phyloP scores from a whole-genome alignment of 108 stramenopile species.

The Cylindrotheca fusiformis region DNA sequence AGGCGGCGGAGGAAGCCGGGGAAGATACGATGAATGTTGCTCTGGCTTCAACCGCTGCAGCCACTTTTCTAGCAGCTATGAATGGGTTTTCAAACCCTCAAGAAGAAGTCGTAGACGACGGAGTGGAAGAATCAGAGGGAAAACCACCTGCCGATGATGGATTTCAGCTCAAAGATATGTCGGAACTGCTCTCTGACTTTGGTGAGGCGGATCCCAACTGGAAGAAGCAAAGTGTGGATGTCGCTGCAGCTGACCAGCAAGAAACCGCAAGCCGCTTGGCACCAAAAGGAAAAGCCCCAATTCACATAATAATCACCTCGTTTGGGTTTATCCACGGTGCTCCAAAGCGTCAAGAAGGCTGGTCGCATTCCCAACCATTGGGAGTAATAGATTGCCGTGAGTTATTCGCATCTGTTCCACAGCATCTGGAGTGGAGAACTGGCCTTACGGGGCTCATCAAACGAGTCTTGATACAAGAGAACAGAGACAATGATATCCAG shows the following conservation, averaged over 20 bases:
- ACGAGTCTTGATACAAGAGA: slow-evolving; percentile 31
- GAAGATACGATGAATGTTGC: slow-evolving; percentile 28
- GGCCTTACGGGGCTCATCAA: slow-evolving; percentile 71
- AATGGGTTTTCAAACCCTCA: slow-evolving; percentile 1
- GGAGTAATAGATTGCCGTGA: slow-evolving; percentile 60
- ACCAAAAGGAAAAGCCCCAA: slow-evolving; percentile 64
- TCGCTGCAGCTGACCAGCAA: not conserved
- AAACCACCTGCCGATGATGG: not conserved
- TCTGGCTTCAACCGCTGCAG: slow-evolving; percentile 30
- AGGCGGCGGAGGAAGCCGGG: slow-evolving; percentile 1
- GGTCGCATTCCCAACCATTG: slow-evolving; percentile 61
- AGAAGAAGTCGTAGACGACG: not conserved
- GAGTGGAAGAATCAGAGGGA: not conserved
- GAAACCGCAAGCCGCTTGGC: slow-evolving; percentile 41
- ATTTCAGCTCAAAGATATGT: slow-evolving; percentile 25
- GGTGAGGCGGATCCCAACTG: slow-evolving; percentile 75
- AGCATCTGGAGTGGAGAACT: slow-evolving; percentile 55
- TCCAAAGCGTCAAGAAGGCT: slow-evolving; percentile 56
- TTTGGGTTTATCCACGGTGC: slow-evolving; percentile 79
- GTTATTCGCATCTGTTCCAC: slow-evolving; percentile 45
- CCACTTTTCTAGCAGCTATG: slow-evolving; percentile 23
- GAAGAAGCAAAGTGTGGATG: slow-evolving; percentile 28
- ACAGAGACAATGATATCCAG: slow-evolving; percentile 3
- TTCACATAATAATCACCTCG: slow-evolving; percentile 68
- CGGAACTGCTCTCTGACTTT: slow-evolving; percentile 63